These are phyloP conservation scores for Tulasnella sp. DNA, from an alignment of 768 basidiomycete species.

Conservation along the genomic window DNA sequence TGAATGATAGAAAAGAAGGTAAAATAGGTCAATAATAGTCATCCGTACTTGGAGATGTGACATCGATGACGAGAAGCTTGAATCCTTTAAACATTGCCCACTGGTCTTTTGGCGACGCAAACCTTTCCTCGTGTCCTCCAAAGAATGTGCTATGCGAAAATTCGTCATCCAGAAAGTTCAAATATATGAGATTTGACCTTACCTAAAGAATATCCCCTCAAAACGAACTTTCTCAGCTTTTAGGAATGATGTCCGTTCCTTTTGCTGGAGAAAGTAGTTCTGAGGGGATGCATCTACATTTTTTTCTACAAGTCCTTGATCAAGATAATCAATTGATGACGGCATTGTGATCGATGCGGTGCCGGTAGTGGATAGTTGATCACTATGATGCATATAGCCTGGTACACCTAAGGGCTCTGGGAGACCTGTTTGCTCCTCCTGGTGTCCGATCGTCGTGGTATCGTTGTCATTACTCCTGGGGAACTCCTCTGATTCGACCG, in stretches of 20 bases:
- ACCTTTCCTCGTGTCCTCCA: constrained; percentile 54
- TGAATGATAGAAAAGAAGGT: too few species aligned
- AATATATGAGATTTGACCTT: constrained; percentile 15
- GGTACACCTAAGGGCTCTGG: too few species aligned
- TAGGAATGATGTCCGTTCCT: background rate
- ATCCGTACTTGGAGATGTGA: too few species aligned
- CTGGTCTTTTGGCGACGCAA: constrained; percentile 62
- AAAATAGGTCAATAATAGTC: too few species aligned
- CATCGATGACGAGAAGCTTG: constrained; percentile 28
- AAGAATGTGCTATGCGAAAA: constrained; percentile 50
- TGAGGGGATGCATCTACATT: background rate
- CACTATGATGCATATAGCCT: background rate
- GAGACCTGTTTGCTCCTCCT: too few species aligned
- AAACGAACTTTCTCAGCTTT: constrained; percentile 26
- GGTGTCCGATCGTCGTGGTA: too few species aligned
- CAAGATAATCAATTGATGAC: background rate
- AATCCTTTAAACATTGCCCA: constrained; percentile 68
- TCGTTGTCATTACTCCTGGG: too few species aligned
- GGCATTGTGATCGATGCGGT: background rate
- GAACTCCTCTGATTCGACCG: too few species aligned
- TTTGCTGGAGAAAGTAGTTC: background rate
- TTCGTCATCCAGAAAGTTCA: background rate
- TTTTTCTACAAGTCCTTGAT: background rate
- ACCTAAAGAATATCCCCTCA: constrained; percentile 64
- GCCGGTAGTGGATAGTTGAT: background rate